Percentiles rank a stretch among this genome's conserved stretches.
Evolutionary conservation across 768 basidiomycete genomes (phyloP).

Genomic region (Dendrothele bispora): DNA sequence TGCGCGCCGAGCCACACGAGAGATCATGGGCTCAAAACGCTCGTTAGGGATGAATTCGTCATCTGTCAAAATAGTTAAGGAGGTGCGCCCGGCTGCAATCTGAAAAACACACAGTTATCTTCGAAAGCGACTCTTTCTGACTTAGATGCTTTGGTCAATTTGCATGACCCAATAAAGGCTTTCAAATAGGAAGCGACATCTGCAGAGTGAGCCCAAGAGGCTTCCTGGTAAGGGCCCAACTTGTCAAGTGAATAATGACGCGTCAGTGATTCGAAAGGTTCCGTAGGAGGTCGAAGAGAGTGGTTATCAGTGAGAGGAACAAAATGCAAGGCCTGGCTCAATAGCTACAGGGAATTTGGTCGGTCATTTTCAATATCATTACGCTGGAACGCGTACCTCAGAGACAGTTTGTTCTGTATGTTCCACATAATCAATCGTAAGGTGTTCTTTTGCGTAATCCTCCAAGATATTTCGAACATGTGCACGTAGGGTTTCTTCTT

Average conservation of each 20-base stretch:
- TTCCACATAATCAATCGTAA: conserved; percentile 53
- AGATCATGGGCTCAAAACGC: conserved; percentile 45
- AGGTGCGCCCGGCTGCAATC: not conserved
- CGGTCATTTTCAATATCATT: too few relatives aligned
- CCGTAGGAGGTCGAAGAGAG: conserved; percentile 50
- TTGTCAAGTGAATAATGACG: conserved; percentile 30
- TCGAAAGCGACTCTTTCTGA: conserved; percentile 40
- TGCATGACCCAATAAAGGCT: too few relatives aligned
- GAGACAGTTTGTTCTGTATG: conserved; percentile 51
- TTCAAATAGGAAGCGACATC: too few relatives aligned
- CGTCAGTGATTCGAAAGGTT: conserved; percentile 51
- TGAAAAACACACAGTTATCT: conserved; percentile 28
- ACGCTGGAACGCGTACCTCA: conserved; percentile 35
- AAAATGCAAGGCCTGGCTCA: conserved; percentile 39
- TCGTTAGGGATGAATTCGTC: conserved; percentile 23
- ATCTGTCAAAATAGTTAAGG: conserved; percentile 19
- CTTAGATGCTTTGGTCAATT: conserved; percentile 27
- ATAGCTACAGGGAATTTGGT: conserved; percentile 31
- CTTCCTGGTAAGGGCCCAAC: conserved; percentile 45
- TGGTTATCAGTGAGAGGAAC: conserved; percentile 51
- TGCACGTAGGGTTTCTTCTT: conserved; percentile 18
- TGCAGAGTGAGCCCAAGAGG: too few relatives aligned
- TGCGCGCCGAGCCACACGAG: conserved; percentile 43
- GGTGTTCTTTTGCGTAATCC: conserved; percentile 51
- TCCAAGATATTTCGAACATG: conserved; percentile 59